Evolutionary conservation across 441 rosid genomes (phyloP), one percentile per base, ranked within the genome.

Genomic region (Cnidoscolus chayamansa): DNA sequence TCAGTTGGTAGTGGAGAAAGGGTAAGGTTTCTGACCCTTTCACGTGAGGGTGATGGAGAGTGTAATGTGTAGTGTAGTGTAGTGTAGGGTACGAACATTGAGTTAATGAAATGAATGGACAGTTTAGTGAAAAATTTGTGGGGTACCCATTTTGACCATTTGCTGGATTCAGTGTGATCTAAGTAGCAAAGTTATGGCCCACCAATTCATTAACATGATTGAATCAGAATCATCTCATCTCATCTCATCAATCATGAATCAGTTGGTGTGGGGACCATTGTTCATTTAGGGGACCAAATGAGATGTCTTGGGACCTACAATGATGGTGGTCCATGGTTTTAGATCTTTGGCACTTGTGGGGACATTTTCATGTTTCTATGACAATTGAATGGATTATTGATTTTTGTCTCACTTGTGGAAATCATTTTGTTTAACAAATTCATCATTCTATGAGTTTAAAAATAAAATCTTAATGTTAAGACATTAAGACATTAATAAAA

Each of bases 21-120:
- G 60, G 61, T 5, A 12, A 66, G 68, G 20, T 19, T 70, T 76
- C 87, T 82, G 87, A 84, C 63, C 57, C 55, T 62, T 56, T 82
- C 87, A 82, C 85, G 81, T 84, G 87, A 72, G 20, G 17, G 37
- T 69, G 40, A 81, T 74, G 72, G 71, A 73, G 62, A 19, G 37
- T 47, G 45, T 40, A 40, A 0, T 40, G 45, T 40, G 45, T 4
- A 25, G 25, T 25, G 25, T 35, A 35, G 40, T 35, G 40, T 35
- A 40, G 31, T 57, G 51, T 47, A 66, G 59, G 76, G 80, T 62
- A 58, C 64, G 50, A 45, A 49, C 9, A 2, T 31, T 73, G 45
- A 11, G 31, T 40, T n/a, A 55, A 55, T 56, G 9, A 72, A 12
- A 17, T 49, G 65, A 61, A 11, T 71, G 32, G 47, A 49, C 58